A percentile compares a stretch with the other conserved stretches of the same genome.
Conservation (phyloP, 768 basidiomycete genomes). For the Amanita subjunquillea region DNA sequence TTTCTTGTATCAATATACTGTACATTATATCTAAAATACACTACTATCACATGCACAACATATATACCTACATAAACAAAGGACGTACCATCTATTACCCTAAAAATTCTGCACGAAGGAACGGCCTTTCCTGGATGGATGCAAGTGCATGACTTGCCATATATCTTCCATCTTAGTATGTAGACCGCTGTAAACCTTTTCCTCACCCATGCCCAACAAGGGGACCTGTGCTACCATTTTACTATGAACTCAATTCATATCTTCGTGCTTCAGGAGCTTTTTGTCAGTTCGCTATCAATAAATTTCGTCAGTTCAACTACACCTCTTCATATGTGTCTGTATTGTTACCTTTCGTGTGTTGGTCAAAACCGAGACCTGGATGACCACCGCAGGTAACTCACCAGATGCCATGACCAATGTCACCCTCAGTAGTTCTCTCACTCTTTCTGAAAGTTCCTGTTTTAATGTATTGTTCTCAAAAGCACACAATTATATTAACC, state of each 20-base stretch:
- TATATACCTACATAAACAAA: too few species aligned
- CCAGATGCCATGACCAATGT: not conserved
- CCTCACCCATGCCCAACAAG: not conserved
- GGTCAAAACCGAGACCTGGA: not conserved
- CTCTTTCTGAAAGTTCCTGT: not conserved
- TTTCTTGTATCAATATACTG: too few species aligned
- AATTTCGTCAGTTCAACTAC: too few species aligned
- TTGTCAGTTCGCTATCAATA: not conserved
- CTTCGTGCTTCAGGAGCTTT: not conserved
- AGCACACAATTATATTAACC: not conserved
- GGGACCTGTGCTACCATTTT: not conserved
- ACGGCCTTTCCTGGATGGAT: not conserved
- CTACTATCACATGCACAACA: too few species aligned
- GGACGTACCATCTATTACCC: too few species aligned
- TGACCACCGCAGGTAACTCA: not conserved
- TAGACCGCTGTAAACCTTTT: not conserved
- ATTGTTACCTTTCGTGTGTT: not conserved
- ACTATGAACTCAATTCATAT: not conserved
- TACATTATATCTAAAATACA: too few species aligned
- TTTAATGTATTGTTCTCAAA: too few species aligned
- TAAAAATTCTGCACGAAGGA: not conserved
- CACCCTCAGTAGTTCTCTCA: not conserved
- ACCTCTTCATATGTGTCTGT: too few species aligned
- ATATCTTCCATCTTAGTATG: not conserved
- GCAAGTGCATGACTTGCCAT: not conserved